phyloP scores from a whole-genome alignment of 1,284 basidiomycete genomes.

The Ganoderma sp. region DNA sequence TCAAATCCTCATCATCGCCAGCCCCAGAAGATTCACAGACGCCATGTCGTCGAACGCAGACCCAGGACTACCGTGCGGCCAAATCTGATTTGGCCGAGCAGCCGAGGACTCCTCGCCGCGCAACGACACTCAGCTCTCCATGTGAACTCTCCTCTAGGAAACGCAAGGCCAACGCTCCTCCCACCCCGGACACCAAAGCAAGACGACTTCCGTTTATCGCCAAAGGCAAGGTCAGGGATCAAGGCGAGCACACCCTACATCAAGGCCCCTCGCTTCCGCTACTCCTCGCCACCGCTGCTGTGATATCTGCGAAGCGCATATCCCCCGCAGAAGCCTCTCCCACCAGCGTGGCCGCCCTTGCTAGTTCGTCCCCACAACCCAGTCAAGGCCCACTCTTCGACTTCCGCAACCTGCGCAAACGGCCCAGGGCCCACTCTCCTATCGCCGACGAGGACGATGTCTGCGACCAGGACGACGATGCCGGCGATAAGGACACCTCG shows the following conservation, averaged over 20 bases:
- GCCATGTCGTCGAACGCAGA: background rate
- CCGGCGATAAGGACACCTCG: background rate
- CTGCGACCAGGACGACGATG: background rate
- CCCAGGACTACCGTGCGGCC: background rate
- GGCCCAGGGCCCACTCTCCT: background rate
- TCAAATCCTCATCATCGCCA: slow-evolving; percentile 20
- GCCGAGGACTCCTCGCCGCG: slow-evolving; percentile 14
- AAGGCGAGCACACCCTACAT: background rate
- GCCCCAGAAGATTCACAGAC: slow-evolving; percentile 2
- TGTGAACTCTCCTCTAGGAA: slow-evolving; percentile 17
- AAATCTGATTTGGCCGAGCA: background rate
- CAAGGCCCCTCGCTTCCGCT: background rate
- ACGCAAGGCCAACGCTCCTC: slow-evolving; percentile 19
- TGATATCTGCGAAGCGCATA: background rate
- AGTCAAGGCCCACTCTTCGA: slow-evolving; percentile 19
- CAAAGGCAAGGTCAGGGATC: background rate
- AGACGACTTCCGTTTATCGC: slow-evolving; percentile 2
- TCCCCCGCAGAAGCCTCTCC: background rate
- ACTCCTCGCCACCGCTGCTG: background rate
- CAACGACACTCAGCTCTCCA: slow-evolving; percentile 12
- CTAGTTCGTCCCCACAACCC: background rate
- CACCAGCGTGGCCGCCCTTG: background rate
- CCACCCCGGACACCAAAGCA: slow-evolving; percentile 20
- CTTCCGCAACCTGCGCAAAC: slow-evolving; percentile 21
- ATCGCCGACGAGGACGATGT: background rate